These are phyloP conservation scores for Aureobasidium sp. DNA, from an alignment of 2,329 filamentous ascomycete species.

Conservation along the genomic window DNA sequence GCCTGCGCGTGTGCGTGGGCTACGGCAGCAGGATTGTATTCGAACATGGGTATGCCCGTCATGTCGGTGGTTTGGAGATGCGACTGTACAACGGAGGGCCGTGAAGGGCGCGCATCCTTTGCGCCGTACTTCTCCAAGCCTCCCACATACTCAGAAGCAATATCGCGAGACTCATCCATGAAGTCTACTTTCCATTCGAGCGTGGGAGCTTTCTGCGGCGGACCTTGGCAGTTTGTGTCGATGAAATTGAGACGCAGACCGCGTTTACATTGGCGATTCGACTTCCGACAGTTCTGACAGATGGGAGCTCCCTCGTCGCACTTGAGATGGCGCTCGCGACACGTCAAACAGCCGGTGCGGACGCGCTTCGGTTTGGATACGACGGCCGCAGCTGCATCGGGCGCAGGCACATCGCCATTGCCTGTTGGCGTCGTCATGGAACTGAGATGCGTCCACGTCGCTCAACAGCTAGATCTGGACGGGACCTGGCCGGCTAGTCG, in stretches of 20 bases:
- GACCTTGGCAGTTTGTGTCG: conserved; percentile 67
- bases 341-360: conserved; percentile 84
- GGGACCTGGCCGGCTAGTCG: neutral
- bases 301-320: conserved; percentile 68
- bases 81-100: conserved; percentile 18
- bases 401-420: conserved; percentile 26
- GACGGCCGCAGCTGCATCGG: conserved; percentile 25
- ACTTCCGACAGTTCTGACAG: conserved; percentile 80
- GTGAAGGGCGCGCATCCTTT: conserved; percentile 30
- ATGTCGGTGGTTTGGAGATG: conserved; percentile 2
- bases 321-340: conserved; percentile 81
- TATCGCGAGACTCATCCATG: conserved; percentile 79
- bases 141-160: conserved; percentile 83
- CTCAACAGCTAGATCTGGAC: neutral
- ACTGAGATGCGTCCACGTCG: neutral
- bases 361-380: conserved; percentile 70
- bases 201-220: conserved; percentile 54
- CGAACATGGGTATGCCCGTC: conserved; percentile 4
- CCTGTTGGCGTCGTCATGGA: conserved; percentile 18
- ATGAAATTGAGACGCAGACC: conserved; percentile 88
- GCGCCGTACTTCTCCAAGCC: conserved; percentile 66
- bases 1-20: conserved; percentile 10
- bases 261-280: conserved; percentile 75
- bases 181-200: conserved; percentile 70
- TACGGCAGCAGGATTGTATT: conserved; percentile 10